phyloP scores from a whole-genome alignment of 164 flowering plant species.

The Stephania cephalantha region DNA sequence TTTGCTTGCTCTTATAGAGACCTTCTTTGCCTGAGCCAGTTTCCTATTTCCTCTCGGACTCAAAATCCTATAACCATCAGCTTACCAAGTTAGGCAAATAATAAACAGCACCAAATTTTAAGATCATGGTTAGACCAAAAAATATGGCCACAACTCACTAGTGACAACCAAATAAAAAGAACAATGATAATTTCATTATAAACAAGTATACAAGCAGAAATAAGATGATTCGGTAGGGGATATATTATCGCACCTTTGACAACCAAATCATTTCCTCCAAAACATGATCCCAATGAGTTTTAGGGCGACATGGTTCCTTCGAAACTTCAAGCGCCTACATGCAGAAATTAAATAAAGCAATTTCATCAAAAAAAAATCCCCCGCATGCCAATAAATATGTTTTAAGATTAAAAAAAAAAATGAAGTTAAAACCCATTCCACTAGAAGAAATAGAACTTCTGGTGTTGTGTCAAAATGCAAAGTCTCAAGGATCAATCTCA shows the following conservation, averaged over 20 bases:
- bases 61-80: constrained; percentile 70
- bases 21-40: constrained; percentile 84
- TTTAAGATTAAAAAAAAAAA: no score
- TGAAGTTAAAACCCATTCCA: no score
- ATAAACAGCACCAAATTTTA: neutral
- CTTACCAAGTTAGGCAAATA: constrained; percentile 4
- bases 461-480: no score
- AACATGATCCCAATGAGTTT: constrained; percentile 99
- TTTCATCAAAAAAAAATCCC: no score
- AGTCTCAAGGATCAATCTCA: no score
- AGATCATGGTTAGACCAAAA: neutral
- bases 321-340: constrained; percentile 87
- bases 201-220: neutral
- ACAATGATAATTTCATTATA: no score
- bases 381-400: no score
- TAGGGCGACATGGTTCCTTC: constrained; percentile 82
- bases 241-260: constrained; percentile 62
- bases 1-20: constrained; percentile 90
- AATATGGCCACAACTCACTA: neutral
- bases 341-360: neutral
- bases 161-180: neutral
- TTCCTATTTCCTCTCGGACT: constrained; percentile 98
- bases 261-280: constrained; percentile 97
- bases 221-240: constrained; percentile 5
- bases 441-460: no score